These are phyloP conservation scores for Scytalidium lignicola DNA, from an alignment of 2,329 filamentous ascomycete genomes.

Conservation along the genomic window DNA sequence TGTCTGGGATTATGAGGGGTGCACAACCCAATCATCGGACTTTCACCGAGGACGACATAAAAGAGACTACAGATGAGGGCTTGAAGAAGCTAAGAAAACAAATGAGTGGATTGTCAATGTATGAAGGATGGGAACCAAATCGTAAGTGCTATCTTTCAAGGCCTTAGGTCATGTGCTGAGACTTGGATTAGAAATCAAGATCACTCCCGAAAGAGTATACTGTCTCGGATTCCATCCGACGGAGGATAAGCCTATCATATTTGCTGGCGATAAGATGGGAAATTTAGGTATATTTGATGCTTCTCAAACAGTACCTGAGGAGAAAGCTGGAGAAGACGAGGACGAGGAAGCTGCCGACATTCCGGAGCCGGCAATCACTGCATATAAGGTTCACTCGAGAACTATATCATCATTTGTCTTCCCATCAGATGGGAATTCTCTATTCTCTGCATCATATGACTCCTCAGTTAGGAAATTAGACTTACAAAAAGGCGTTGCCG, in stretches of 20 bases:
- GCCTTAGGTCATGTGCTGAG: constrained; percentile 1
- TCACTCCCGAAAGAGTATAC: constrained; percentile 84
- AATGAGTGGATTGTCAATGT: constrained; percentile 73
- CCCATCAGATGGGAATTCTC: constrained; percentile 63
- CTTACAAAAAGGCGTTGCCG: constrained; percentile 70
- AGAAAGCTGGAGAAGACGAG: constrained; percentile 55
- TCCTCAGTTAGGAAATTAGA: constrained; percentile 86
- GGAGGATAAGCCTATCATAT: constrained; percentile 77
- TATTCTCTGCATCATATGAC: constrained; percentile 89
- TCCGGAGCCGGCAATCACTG: constrained; percentile 74
- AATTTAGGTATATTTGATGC: constrained; percentile 88
- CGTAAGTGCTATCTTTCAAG: constrained; percentile 41
- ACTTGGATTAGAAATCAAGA: constrained; percentile 67
- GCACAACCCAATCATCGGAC: constrained; percentile 80
- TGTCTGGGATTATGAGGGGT: constrained; percentile 58
- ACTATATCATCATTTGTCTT: constrained; percentile 86
- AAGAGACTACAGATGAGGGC: constrained; percentile 71
- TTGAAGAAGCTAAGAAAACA: constrained; percentile 67
- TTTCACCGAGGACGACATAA: constrained; percentile 78
- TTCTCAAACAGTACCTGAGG: constrained; percentile 57
- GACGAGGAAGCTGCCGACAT: constrained; percentile 61
- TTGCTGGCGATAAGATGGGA: constrained; percentile 92
- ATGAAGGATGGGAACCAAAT: constrained; percentile 78
- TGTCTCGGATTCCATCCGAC: constrained; percentile 85
- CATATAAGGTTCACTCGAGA: constrained; percentile 82